Evolutionary conservation across 176 grass and related monocot species (phyloP).

Genomic region (Eleusine indica): DNA sequence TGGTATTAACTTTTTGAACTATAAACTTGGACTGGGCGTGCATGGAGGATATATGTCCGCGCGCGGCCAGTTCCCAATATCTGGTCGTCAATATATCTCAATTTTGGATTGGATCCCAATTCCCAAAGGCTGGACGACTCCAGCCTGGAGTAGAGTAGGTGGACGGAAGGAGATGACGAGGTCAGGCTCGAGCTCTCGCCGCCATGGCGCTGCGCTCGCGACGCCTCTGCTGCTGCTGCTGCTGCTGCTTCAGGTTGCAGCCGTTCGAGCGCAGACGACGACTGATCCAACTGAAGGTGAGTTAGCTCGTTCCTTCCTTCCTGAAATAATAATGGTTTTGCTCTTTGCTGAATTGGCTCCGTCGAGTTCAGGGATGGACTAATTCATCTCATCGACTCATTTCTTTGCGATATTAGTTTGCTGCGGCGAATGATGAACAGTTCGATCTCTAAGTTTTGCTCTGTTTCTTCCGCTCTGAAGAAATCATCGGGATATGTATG

Average conservation of each 20-base stretch:
- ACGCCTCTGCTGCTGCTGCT: not conserved
- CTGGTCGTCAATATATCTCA: not conserved
- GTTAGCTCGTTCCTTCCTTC: not conserved
- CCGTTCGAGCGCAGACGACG: conserved; percentile 25
- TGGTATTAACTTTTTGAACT: not conserved
- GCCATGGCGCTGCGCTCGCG: conserved; percentile 33
- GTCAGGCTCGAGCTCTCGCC: not conserved
- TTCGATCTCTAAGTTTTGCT: not conserved
- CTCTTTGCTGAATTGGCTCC: not conserved
- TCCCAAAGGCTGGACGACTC: not conserved
- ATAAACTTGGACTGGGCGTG: not conserved
- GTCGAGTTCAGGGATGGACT: not conserved
- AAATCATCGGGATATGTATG: not conserved
- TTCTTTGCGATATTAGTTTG: not conserved
- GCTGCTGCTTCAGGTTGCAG: not conserved
- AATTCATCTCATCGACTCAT: not conserved
- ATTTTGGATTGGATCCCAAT: not conserved
- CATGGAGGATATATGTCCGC: not conserved
- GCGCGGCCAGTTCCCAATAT: not conserved
- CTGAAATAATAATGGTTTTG: no score
- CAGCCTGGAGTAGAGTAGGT: not conserved
- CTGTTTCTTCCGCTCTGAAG: not conserved
- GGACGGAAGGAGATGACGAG: conserved; percentile 6
- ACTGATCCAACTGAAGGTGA: conserved; percentile 54
- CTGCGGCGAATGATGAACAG: no score